These are phyloP conservation scores for Hirsutella thompsonii DNA, from an alignment of 2,329 filamentous ascomycete species.

Conservation along the genomic window DNA sequence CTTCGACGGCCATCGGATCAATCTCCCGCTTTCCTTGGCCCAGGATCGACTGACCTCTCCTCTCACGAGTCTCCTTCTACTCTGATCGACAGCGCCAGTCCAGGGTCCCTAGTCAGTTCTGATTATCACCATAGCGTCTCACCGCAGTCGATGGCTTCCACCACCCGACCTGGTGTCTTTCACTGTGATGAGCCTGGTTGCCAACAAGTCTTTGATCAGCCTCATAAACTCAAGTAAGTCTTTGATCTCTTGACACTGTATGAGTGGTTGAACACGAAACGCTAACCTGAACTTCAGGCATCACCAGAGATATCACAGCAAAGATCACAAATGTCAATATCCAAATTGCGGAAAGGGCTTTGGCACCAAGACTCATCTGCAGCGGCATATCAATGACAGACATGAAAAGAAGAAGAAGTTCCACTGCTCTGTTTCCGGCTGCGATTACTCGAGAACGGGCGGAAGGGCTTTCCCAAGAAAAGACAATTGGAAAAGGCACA, in stretches of 20 bases:
- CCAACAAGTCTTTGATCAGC: conserved; percentile 36
- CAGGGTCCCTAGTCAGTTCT: conserved; percentile 22
- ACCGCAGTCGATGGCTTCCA: conserved; percentile 15
- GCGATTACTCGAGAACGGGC: conserved; percentile 41
- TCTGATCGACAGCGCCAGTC: conserved; percentile 28
- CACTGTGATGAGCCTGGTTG: conserved; percentile 24
- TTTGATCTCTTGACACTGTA: no score
- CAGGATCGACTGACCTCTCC: conserved; percentile 26
- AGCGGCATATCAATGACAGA: conserved; percentile 49
- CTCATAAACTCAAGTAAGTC: conserved; percentile 44
- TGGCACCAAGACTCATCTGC: conserved; percentile 48
- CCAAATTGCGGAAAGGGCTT: conserved; percentile 40
- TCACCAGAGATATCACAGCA: conserved; percentile 47
- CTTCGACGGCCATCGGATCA: conserved; percentile 24
- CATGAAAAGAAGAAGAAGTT: conserved; percentile 48
- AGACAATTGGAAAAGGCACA: conserved; percentile 50
- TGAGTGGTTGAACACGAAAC: not conserved
- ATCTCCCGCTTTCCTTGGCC: conserved; percentile 26
- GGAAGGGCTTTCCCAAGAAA: conserved; percentile 48
- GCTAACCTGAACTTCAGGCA: conserved; percentile 26
- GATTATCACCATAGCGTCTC: conserved; percentile 24
- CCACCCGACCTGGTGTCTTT: conserved; percentile 16
- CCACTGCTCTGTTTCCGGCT: conserved; percentile 40
- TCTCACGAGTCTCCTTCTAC: conserved; percentile 34
- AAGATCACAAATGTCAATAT: conserved; percentile 44